Evolutionary conservation across 176 grass and related monocot genomes (phyloP), one percentile per base, ranked within the genome.

Genomic region (Tuctoria greenei): DNA sequence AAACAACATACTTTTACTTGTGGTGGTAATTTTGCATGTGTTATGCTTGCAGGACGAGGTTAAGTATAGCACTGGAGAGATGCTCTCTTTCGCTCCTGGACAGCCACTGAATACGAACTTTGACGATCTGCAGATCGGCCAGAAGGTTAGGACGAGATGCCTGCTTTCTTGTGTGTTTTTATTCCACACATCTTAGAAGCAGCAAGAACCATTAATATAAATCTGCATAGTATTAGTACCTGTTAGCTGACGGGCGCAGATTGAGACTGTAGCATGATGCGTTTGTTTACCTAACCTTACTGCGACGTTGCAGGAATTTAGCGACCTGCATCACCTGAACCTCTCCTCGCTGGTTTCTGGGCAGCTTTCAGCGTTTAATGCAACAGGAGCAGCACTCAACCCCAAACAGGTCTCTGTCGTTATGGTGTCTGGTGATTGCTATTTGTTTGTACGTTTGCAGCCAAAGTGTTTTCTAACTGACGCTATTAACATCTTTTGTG

Each of bases 1-100:
- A 9, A n/a, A n/a, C 2, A 27, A 8, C 39, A n/a, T 68, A 4
- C 12, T 42, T 12, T 63, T 41, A 20, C 13, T 12, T 69, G 16
- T 12, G 18, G 9, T 71, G 35, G 2, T 61, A 12, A 67, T 20
- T 70, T 69, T 18, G 10, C 20, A 20, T 38, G 43, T 58, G 25
- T 1, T 62, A n/a, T 64, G 7, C 1, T 63, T 71, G 58, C 73
- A 87, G 85, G 67, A 72, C 47, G 73, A 72, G 27, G 51, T 17
- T 5, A 35, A 77, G 28, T 34, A 66, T 40, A 43, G 59, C 60
- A 50, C 66, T 28, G 85, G 59, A 11, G 71, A 72, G n/a, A 60
- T 87, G 85, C 40, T 87, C 4, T 72, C 85, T 9, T 87, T 87
- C 31, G 12, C 73, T 72, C 79, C 66, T n/a, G 73, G 72, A 27